A percentile compares a stretch with the other conserved stretches of the same genome.
Conservation (phyloP, 2,329 filamentous ascomycete species). For the Penicillium palitans region DNA sequence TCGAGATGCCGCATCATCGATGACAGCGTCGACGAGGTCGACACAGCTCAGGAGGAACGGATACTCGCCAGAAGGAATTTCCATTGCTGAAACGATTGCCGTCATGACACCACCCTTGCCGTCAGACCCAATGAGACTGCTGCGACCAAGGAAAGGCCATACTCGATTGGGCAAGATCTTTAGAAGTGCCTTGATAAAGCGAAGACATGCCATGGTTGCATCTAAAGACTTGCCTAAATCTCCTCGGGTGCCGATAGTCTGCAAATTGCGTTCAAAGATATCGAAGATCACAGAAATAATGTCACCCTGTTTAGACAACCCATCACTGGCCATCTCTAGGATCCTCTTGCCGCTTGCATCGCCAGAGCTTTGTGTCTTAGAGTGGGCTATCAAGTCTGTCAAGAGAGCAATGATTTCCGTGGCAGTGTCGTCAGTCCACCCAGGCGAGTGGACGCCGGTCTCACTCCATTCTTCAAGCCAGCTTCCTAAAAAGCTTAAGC, state of each 20-base stretch:
- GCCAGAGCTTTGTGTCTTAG: slow-evolving; percentile 35
- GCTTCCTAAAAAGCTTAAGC: slow-evolving; percentile 74
- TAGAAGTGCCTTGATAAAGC: slow-evolving; percentile 75
- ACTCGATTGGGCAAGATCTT: slow-evolving; percentile 75
- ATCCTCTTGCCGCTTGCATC: slow-evolving; percentile 45
- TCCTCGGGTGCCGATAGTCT: slow-evolving; percentile 56
- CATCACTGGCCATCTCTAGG: slow-evolving; percentile 52
- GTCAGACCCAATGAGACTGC: slow-evolving; percentile 74
- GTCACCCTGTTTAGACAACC: slow-evolving; percentile 56
- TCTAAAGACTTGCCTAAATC: slow-evolving; percentile 64
- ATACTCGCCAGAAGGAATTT: slow-evolving; percentile 74
- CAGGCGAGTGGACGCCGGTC: slow-evolving; percentile 53
- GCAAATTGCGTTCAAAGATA: slow-evolving; percentile 71
- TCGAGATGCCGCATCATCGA: slow-evolving; percentile 69
- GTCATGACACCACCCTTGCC: slow-evolving; percentile 74
- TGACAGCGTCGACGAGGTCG: slow-evolving; percentile 69
- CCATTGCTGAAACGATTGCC: slow-evolving; percentile 76
- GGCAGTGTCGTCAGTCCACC: slow-evolving; percentile 61
- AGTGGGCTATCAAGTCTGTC: slow-evolving; percentile 64
- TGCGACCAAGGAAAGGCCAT: slow-evolving; percentile 85
- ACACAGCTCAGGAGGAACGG: slow-evolving; percentile 74
- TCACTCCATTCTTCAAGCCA: slow-evolving; percentile 54
- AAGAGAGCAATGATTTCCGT: slow-evolving; percentile 74
- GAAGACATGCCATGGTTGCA: slow-evolving; percentile 71
- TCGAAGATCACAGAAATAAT: slow-evolving; percentile 80